Evolutionary conservation across 495 filamentous ascomycete species (phyloP), one percentile per base, ranked within the genome.

Genomic region (Podospora bellae-mahoneyi): DNA sequence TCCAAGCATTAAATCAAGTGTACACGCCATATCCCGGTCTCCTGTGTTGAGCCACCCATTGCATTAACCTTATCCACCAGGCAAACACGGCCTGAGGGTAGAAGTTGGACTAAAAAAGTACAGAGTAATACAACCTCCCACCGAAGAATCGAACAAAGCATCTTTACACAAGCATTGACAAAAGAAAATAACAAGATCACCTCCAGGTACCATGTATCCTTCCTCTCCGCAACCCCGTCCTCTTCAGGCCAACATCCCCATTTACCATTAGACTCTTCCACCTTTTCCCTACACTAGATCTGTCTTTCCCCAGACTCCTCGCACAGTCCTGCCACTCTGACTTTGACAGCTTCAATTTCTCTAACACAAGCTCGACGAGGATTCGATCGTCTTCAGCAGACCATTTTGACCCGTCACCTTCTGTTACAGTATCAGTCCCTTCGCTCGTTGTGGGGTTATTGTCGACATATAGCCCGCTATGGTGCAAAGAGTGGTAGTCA

Each of bases 261-360:
- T 82, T 83, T 9, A 88, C 75, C 73, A 91, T 82, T 65, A 87
- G 79, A 62, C 86, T 84, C 77, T 88, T 88, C 90, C 90, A 93
- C 73, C 91, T 78, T 63, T 82, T 81, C 26, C 89, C 88, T n/a
- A 92, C 79, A 68, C 86, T 89, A 20, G 82, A 80, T n/a, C 86
- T 78, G 72, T 90, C 88, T 74, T 87, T 90, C 23, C 87, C 86
- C 66, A 93, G 81, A 69, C 81, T 85, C 58, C 85, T 81, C 65
- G 91, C 91, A 78, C 91, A 93, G 66, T 93, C 90, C 60, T 92
- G 88, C 91, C 90, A 93, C 66, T 93, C 90, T 64, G 82, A 84
- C 76, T 88, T 88, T 56, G 86, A 87, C 27, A 93, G 86, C 68
- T 86, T 86, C 62, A 93, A 84, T 74, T 92, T 93, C 73, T 90